Percentiles rank a stretch among this genome's conserved stretches.
Evolutionary conservation across 495 filamentous ascomycete species (phyloP).

Genomic region (Talaromyces liani): DNA sequence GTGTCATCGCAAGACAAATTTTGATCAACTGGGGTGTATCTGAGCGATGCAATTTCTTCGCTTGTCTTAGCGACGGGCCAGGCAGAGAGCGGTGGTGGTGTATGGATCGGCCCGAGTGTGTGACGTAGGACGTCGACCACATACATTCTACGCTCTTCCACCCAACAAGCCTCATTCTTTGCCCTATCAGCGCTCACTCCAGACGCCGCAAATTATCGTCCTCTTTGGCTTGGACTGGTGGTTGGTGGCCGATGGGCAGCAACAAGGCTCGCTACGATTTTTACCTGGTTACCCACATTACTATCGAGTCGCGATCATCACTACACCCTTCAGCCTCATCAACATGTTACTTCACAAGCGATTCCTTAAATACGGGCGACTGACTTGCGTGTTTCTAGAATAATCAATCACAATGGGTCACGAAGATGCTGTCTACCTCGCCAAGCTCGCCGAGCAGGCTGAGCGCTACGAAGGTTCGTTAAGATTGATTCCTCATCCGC

Average conservation of each 20-base stretch:
- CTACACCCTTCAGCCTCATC: background rate
- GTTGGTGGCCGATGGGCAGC: background rate
- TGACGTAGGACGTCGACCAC: slow-evolving; percentile 8
- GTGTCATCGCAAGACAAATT: background rate
- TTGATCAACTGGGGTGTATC: background rate
- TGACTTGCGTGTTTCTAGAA: slow-evolving; percentile 15
- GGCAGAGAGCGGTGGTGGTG: background rate
- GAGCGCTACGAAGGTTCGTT: slow-evolving; percentile 98
- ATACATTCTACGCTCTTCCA: background rate
- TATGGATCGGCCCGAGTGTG: background rate
- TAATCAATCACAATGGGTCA: slow-evolving; percentile 76
- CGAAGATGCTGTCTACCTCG: slow-evolving; percentile 98
- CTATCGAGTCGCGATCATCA: background rate
- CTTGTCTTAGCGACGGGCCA: slow-evolving; percentile 1
- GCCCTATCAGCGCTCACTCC: background rate
- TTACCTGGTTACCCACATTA: background rate
- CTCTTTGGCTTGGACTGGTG: background rate
- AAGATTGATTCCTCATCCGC: background rate
- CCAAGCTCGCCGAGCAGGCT: slow-evolving; percentile 99
- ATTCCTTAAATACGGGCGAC: background rate
- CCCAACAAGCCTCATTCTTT: background rate
- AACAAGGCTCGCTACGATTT: background rate
- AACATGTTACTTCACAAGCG: background rate
- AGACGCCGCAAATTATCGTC: background rate
- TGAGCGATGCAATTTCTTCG: background rate